Conservation (phyloP, 306 rosid genomes). For the Cajanus cajan region DNA sequence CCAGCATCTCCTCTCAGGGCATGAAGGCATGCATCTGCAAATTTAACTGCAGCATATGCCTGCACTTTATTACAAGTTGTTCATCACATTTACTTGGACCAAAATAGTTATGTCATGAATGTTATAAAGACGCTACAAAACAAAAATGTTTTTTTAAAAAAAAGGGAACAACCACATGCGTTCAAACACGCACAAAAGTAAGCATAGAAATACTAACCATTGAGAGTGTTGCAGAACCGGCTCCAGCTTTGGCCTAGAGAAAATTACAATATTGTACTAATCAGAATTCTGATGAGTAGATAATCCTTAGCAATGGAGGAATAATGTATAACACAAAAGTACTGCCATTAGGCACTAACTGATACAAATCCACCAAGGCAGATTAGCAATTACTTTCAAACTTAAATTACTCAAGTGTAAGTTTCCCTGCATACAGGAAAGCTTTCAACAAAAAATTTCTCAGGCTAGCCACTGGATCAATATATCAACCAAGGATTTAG, state of each 20-base stretch:
- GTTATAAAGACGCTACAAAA: slow-evolving; percentile 7
- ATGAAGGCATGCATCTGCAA: slow-evolving; percentile 80
- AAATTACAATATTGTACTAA: slow-evolving; percentile 7
- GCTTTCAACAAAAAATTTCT: neutral
- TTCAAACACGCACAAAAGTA: neutral
- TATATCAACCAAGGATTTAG: neutral
- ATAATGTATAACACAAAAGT: neutral
- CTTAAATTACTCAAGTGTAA: neutral
- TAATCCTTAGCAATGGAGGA: neutral
- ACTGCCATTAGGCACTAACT: neutral
- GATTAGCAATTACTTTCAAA: slow-evolving; percentile 1
- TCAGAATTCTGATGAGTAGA: slow-evolving; percentile 10
- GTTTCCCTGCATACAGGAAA: neutral
- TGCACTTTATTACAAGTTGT: slow-evolving; percentile 40
- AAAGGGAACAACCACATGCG: neutral
- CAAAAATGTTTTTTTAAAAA: neutral
- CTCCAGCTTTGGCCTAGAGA: slow-evolving; percentile 85
- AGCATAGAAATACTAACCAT: slow-evolving; percentile 37
- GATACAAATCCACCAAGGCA: neutral
- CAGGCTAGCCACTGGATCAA: neutral
- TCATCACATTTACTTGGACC: slow-evolving; percentile 3
- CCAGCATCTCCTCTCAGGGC: slow-evolving; percentile 78
- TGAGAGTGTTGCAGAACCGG: slow-evolving; percentile 65
- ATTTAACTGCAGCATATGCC: slow-evolving; percentile 93
- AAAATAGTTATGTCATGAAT: slow-evolving; percentile 4